Base-by-base conservation (phyloP, 75 land plant species). In the Picea sitchensis region DNA sequence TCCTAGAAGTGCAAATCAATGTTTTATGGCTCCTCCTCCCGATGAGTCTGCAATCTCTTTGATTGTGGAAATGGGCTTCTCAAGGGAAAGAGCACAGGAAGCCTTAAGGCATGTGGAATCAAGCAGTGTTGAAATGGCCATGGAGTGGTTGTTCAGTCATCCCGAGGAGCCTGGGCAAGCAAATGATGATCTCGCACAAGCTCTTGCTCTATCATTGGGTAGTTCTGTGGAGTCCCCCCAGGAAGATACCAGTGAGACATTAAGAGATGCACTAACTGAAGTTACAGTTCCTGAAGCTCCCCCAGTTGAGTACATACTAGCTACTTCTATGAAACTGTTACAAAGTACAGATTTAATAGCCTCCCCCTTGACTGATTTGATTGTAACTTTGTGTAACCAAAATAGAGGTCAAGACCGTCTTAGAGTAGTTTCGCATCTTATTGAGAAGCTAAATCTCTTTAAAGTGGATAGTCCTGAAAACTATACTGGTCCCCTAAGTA, bases 41-140 rank as follows among this genome's bases (percentile, higher is more conserved):
- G 94, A 97, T 88, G 99, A 97, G 86, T 97, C 89, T 81, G 77
- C 92, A 67, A 93, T 89, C 72, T 83, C 92, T 51, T 96, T 93
- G 74, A 88, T 90, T 59, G 98, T 95, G 67, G 99, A 97, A 75
- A 97, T 97, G 99, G 99, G 99, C 2, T 95, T 97, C 81, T 56
- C 92, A 61, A 88, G 99, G 71, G 82, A 91, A 2, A 90, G 98
- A 74, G 99, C 96, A 57, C 98, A 97, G 80, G 99, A 91, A 80
- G 98, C 98, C 44, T 72, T 97, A 32, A 85, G 96, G 65, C 81
- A 84, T 4, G 94, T 93, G 17, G 94, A 85, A 59, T 65, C 87
- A 81, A 92, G 89, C 73, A 92, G 96, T 82, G 96, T 93, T 51
- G 99, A 96, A 67, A 81, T 93, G 93, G 99, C 99, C 4, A 93